Evolutionary conservation across 2,329 filamentous ascomycete genomes (phyloP).

Genomic region (Pestalotiopsis sp.): DNA sequence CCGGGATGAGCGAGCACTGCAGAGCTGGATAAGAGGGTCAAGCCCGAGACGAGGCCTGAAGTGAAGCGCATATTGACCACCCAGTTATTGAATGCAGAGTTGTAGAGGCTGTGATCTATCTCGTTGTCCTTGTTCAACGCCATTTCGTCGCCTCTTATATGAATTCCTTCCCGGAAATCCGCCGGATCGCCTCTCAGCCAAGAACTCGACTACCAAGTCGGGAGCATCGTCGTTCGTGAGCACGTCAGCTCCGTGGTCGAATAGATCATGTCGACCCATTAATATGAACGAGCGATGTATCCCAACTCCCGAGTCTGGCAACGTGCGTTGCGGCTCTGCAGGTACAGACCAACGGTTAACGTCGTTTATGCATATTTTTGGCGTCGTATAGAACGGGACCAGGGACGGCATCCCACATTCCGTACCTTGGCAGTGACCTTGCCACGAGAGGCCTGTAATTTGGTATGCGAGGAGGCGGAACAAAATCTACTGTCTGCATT

Average conservation of each 20-base stretch:
- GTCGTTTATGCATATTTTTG: not conserved
- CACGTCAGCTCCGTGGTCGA: not conserved
- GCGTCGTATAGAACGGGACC: not conserved
- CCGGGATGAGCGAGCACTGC: constrained; percentile 47
- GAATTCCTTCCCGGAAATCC: not conserved
- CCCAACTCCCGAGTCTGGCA: not conserved
- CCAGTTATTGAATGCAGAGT: not conserved
- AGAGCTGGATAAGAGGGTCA: constrained; percentile 19
- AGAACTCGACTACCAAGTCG: not conserved
- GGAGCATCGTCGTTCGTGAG: not conserved
- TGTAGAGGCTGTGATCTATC: not conserved
- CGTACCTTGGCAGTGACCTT: not conserved
- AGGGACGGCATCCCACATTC: not conserved
- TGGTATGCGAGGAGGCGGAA: not conserved
- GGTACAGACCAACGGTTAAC: not conserved
- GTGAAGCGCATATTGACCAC: constrained; percentile 27
- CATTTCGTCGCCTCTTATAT: not conserved
- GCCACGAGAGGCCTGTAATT: not conserved
- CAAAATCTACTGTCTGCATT: not conserved
- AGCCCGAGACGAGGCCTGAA: constrained; percentile 19
- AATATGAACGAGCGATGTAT: not conserved
- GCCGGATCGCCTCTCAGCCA: not conserved
- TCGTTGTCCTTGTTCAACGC: not conserved
- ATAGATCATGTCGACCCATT: not conserved
- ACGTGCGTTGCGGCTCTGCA: not conserved